Evolutionary conservation across 371 early-diverging fungal genomes (phyloP).

Genomic region (Lichtheimia ramosa): DNA sequence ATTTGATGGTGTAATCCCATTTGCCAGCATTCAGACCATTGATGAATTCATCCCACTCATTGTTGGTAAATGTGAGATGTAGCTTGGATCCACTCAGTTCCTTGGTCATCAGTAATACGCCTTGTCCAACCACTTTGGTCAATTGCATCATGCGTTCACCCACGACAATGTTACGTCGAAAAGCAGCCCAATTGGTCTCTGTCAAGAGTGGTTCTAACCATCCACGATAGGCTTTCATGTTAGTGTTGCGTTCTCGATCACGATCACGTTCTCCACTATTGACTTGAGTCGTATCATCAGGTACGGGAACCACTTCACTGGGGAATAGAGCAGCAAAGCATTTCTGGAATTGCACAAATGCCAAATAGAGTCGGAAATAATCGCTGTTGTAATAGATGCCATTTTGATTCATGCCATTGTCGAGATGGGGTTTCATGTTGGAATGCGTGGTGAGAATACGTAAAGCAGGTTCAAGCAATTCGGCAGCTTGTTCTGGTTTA

Average conservation of each 20-base stretch:
- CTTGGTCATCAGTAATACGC: conserved; percentile 48
- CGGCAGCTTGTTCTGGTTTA: conserved; percentile 28
- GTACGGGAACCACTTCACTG: conserved; percentile 28
- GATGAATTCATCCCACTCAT: conserved; percentile 51
- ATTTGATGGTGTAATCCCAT: conserved; percentile 40
- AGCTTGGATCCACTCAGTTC: conserved; percentile 50
- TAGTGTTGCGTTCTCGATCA: conserved; percentile 36
- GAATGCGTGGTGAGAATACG: conserved; percentile 33
- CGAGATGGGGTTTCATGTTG: conserved; percentile 49
- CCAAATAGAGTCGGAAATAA: conserved; percentile 44
- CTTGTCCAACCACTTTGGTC: conserved; percentile 43
- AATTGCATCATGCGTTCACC: conserved; percentile 50
- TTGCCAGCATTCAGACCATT: conserved; percentile 30
- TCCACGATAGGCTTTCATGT: conserved; percentile 51
- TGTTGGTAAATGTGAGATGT: conserved; percentile 50
- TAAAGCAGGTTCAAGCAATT: conserved; percentile 30
- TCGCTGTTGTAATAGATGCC: conserved; percentile 52
- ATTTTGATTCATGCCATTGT: conserved; percentile 54
- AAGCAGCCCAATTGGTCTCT: conserved; percentile 52
- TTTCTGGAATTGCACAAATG: conserved; percentile 45
- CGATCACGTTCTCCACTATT: conserved; percentile 22
- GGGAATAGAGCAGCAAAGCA: conserved; percentile 38
- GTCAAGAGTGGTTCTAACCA: conserved; percentile 46
- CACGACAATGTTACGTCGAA: conserved; percentile 48
- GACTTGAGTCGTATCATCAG: not conserved